phyloP scores from a whole-genome alignment of 495 filamentous ascomycete species.

The Talaromyces liani region DNA sequence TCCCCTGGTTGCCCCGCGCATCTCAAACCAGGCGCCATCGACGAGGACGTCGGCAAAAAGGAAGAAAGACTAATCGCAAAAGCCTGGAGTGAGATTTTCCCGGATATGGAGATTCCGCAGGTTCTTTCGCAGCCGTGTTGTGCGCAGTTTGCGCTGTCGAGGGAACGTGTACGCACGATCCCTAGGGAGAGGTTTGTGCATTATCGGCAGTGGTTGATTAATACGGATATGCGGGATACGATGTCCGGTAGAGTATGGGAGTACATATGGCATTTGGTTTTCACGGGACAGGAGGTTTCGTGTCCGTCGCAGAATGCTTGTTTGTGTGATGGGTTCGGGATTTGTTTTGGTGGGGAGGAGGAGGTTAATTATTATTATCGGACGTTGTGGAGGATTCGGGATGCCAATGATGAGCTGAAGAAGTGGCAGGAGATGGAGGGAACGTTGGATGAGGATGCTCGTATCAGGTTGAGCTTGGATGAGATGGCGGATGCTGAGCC shows the following conservation, averaged over 20 bases:
- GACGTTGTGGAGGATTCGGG: slow-evolving; percentile 27
- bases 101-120: slow-evolving; percentile 42
- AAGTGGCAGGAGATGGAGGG: slow-evolving; percentile 36
- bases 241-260: slow-evolving; percentile 68
- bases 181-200: slow-evolving; percentile 53
- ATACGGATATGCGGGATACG: slow-evolving; percentile 54
- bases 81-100: slow-evolving; percentile 51
- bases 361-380: slow-evolving; percentile 43
- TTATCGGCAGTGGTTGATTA: slow-evolving; percentile 63
- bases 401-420: slow-evolving; percentile 41
- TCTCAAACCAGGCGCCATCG: slow-evolving; percentile 51
- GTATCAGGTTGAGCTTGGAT: slow-evolving; percentile 21
- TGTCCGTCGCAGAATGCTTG: slow-evolving; percentile 64
- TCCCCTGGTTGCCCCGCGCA: slow-evolving; percentile 57
- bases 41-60: slow-evolving; percentile 45
- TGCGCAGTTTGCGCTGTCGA: slow-evolving; percentile 59
- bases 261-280: slow-evolving; percentile 71
- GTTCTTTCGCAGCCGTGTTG: slow-evolving; percentile 54
- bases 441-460: slow-evolving; percentile 24
- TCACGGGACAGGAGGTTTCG: slow-evolving; percentile 45
- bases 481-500: slow-evolving; percentile 24
- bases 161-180: slow-evolving; percentile 47
- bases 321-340: slow-evolving; percentile 70
- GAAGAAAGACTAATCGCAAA: slow-evolving; percentile 53
- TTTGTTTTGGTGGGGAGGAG: slow-evolving; percentile 62